Evolutionary conservation across 306 rosid genomes (phyloP), one percentile per base, ranked within the genome.

Genomic region (Malus sieversii): DNA sequence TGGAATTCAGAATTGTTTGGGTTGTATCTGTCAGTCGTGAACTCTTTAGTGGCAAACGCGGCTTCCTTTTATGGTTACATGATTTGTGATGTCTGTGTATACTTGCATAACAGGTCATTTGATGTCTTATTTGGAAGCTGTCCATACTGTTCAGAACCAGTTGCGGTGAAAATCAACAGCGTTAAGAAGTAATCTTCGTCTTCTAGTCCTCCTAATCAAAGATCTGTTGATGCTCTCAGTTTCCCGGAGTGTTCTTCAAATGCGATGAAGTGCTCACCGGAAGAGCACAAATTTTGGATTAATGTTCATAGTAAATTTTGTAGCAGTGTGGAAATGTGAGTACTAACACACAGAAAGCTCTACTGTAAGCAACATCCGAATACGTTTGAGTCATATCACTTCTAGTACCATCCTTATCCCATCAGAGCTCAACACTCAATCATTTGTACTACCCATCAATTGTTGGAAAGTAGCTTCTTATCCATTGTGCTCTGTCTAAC

Each of bases 101-200:
- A 63, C 59, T 70, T 79, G 78, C 78, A 71, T 66, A 66, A 13
- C 84, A 84, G 84, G 79, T 80, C 82, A 80, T 84, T 80, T 66
- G 62, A 84, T 63, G 79, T 84, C 46, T 60, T 79, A 12, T 84
- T 80, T 46, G 84, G 84, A 66, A 84, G 79, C 48, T 84, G 87
- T 57, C 77, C 84, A 29, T 84, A 80, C 60, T 80, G 84, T 78
- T 80, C 82, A 25, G 84, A 83, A 55, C 76, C 86, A 53, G 68
- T 83, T 52, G 84, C 81, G 2, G 86, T 83, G 72, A 83, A 76
- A 74, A 76, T 75, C 63, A 72, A 67, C 53, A 72, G 53, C 62
- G 38, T 69, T 14, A 72, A 76, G 74, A 71, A 65, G 51, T 79
- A 66, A 69, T 13, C 65, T 12, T 30, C 29, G 8, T 19, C 57